Conservation (phyloP, 2,329 filamentous ascomycete species). For the Ascosphaera aggregata region DNA sequence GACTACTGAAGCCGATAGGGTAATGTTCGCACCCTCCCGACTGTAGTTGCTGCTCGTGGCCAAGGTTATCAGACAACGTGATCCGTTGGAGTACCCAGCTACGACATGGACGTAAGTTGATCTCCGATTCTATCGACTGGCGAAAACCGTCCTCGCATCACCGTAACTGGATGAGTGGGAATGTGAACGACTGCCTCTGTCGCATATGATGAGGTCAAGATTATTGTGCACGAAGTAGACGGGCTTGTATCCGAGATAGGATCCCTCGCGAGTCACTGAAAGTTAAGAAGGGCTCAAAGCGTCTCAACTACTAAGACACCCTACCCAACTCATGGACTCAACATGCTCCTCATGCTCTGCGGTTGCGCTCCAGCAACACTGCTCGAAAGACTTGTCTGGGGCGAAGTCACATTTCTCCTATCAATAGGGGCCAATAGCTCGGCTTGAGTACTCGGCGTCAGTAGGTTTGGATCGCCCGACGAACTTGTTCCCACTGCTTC, state of each 20-base stretch:
- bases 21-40: too few species aligned
- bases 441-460: background rate
- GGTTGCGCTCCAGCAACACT: conserved; percentile 5
- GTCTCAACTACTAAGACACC: background rate
- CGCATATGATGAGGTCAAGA: too few species aligned
- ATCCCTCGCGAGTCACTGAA: background rate
- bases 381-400: background rate
- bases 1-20: too few species aligned
- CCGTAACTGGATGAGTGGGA: too few species aligned
- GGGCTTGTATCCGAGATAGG: background rate
- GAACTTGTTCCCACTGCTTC: background rate
- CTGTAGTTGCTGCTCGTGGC: too few species aligned
- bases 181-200: too few species aligned
- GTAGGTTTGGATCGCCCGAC: background rate
- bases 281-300: background rate
- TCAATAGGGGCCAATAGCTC: background rate
- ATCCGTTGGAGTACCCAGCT: too few species aligned
- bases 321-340: conserved; percentile 14
- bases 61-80: too few species aligned
- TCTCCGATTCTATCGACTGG: too few species aligned
- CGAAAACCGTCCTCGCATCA: too few species aligned
- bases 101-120: too few species aligned
- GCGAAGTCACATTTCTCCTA: background rate
- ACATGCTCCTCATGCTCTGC: conserved; percentile 18
- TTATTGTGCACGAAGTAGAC: too few species aligned